Base-by-base conservation (phyloP, 2,329 filamentous ascomycete species). In the Leptodontidium sp. region DNA sequence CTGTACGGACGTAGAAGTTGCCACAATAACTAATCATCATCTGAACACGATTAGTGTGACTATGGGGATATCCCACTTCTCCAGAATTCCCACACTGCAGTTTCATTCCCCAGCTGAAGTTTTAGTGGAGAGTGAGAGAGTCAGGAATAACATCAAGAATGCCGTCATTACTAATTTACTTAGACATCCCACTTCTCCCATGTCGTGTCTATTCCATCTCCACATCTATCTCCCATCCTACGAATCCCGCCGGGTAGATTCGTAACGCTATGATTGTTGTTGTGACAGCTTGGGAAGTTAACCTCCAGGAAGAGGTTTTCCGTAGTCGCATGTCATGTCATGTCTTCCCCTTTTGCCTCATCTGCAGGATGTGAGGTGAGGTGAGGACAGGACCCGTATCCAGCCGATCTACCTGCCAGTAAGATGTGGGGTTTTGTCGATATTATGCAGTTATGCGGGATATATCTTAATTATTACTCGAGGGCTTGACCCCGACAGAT, bases 41-140 rank as follows among this genome's bases (percentile, higher is more conserved):
- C 11, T 40, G 4, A 32, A 32, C 6, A 32, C 38, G 38, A 40
- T 40, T 12, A 40, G 38, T 12, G 9, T 32, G 6, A 32, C 4
- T 40, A 64, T 55, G 66, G 66, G 21, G 64, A 50, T 14, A 68
- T 47, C 66, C 66, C 66, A 65, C 61, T 65, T 68, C 66, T 68
- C 66, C 66, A 68, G 66, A 68, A 38, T 52, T 12, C 38, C 11
- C 38, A 52, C 3, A 4, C 29, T 53, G 50, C 17, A 53, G 29
- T 6, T 29, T 5, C n/a, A 7, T 8, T 4, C 47, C 29, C 4
- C 52, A 17, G 29, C 52, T 55, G 15, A 11, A 35, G 52, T 55
- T 55, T 55, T 55, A 55, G 29, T 55, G 29, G 52, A n/a, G 29
- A 55, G 21, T 21, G 21, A 21, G 21, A 21, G 21, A 21, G 21